A percentile compares a stretch with the other conserved stretches of the same genome.
These are phyloP conservation scores for Wickerhamomyces chambardii DNA, from an alignment of 805 yeast species.

Conservation along the genomic window DNA sequence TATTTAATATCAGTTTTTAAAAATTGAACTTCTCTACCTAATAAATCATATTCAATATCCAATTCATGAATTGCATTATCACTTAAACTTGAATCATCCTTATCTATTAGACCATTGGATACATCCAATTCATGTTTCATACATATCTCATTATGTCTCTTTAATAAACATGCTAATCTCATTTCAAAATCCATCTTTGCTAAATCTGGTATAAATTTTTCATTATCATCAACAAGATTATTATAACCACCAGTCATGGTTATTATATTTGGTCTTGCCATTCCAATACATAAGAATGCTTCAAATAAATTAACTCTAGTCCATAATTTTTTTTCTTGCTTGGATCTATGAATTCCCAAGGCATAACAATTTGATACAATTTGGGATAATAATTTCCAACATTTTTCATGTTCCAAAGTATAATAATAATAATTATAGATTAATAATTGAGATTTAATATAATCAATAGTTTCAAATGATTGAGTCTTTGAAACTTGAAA, in stretches of 20 bases:
- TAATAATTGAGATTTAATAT: slow-evolving; percentile 12
- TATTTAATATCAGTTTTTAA: too few relatives aligned
- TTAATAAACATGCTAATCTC: not conserved
- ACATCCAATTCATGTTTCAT: not conserved
- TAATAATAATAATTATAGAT: slow-evolving; percentile 12
- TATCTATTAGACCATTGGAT: too few relatives aligned
- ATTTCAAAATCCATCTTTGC: not conserved
- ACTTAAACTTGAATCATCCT: too few relatives aligned
- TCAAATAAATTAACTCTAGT: slow-evolving; percentile 11
- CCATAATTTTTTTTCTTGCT: slow-evolving; percentile 11
- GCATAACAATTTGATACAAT: slow-evolving; percentile 13
- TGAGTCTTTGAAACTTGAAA: slow-evolving; percentile 11
- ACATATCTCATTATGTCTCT: not conserved
- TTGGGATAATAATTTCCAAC: slow-evolving; percentile 15
- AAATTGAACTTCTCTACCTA: not conserved
- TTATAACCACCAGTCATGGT: not conserved
- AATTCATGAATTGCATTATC: not conserved
- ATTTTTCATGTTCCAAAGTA: slow-evolving; percentile 7
- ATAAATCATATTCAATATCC: not conserved
- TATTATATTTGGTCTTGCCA: slow-evolving; percentile 13
- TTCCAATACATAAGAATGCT: slow-evolving; percentile 7
- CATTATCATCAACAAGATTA: slow-evolving; percentile 5
- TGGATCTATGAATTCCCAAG: slow-evolving; percentile 9
- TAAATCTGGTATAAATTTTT: not conserved
- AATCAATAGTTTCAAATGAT: slow-evolving; percentile 5